Evolutionary conservation across 495 filamentous ascomycete genomes (phyloP).

Genomic region (Penicillium malachiteum): DNA sequence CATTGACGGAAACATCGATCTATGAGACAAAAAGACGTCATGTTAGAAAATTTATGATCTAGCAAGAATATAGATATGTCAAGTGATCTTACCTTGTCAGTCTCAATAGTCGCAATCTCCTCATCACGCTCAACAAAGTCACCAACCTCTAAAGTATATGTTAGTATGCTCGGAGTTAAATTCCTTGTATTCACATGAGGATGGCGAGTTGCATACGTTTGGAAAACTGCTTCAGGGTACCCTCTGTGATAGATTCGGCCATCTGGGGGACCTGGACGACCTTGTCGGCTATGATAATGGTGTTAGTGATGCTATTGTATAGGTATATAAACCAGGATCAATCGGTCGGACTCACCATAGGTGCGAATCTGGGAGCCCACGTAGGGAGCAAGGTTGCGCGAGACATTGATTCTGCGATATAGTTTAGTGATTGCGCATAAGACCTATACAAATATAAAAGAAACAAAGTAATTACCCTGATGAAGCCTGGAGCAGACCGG

Average conservation of each 20-base stretch:
- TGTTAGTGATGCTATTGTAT: slow-evolving; percentile 2
- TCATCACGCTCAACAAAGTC: slow-evolving; percentile 96
- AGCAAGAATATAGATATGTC: too few relatives aligned
- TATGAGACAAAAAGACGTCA: slow-evolving; percentile 31
- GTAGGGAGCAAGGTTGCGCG: slow-evolving; percentile 29
- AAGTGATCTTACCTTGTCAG: slow-evolving; percentile 79
- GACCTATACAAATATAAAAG: neutral
- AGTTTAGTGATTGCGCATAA: slow-evolving; percentile 11
- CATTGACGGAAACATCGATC: slow-evolving; percentile 96
- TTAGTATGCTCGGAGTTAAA: slow-evolving; percentile 18
- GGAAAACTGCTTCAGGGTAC: slow-evolving; percentile 91
- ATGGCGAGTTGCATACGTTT: slow-evolving; percentile 56
- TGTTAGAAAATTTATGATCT: slow-evolving; percentile 1
- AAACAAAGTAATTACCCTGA: slow-evolving; percentile 24
- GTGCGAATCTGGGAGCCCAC: slow-evolving; percentile 38
- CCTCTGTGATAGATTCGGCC: slow-evolving; percentile 98
- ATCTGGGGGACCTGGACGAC: slow-evolving; percentile 94
- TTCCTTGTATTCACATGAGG: too few relatives aligned
- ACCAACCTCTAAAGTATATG: slow-evolving; percentile 62
- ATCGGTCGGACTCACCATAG: slow-evolving; percentile 29
- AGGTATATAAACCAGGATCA: neutral
- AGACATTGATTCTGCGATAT: slow-evolving; percentile 26
- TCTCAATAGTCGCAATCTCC: slow-evolving; percentile 98
- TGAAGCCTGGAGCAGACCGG: slow-evolving; percentile 29
- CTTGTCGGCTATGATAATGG: slow-evolving; percentile 59